Percentiles rank a stretch among this genome's conserved stretches.
These are phyloP conservation scores for Stephania yunnanensis DNA, from an alignment of 164 flowering plant species.

Conservation along the genomic window DNA sequence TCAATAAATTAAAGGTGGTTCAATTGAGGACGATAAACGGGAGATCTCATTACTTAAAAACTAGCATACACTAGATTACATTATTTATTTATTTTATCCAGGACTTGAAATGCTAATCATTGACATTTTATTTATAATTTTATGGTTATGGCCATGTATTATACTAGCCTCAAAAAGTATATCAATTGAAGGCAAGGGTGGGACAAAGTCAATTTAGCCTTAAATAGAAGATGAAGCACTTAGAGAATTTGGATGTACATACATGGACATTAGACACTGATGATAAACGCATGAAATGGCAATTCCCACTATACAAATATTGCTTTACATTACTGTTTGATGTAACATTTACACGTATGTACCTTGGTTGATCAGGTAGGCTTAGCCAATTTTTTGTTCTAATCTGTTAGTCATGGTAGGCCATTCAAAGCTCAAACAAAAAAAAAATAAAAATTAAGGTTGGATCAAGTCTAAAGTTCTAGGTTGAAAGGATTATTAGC, in stretches of 20 bases:
- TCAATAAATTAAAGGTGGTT: no score
- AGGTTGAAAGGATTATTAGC: no score
- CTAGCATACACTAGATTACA: no score
- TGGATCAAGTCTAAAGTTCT: no score
- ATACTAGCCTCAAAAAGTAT: neutral
- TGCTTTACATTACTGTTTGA: neutral
- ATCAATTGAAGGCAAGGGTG: neutral
- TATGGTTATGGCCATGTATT: neutral
- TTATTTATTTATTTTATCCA: neutral
- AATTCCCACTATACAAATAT: neutral
- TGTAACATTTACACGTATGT: neutral
- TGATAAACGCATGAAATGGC: neutral
- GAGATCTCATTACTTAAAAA: no score
- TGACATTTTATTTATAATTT: neutral
- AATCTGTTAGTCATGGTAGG: no score
- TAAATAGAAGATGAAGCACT: neutral
- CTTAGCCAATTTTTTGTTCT: no score
- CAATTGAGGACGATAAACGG: no score
- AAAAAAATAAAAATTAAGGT: no score
- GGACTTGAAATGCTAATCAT: neutral
- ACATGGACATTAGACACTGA: neutral
- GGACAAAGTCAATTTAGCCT: slow-evolving; percentile 7
- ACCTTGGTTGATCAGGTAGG: neutral
- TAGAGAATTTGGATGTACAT: neutral
- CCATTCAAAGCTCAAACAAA: no score